Evolutionary conservation across 208 protist species (phyloP), one percentile per base, ranked within the genome.

Genomic region (Acanthamoeba castellanii): DNA sequence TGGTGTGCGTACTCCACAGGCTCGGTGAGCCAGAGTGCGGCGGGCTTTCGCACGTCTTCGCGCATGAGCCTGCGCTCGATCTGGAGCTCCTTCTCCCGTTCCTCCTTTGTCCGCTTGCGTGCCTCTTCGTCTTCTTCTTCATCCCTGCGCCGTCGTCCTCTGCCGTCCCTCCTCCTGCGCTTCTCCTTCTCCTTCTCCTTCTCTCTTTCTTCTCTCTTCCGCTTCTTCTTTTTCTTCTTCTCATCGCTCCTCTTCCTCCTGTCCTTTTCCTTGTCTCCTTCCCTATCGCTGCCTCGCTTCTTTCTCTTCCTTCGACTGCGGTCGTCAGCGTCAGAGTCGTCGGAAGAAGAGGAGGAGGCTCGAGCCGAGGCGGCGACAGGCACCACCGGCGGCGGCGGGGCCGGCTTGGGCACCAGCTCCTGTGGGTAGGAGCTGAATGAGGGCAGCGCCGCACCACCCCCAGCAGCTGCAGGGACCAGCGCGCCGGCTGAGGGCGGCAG

Each of bases 41-140:
- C n/a, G 7, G 84, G 57, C 59, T 70, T 91, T 1, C 84, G 84
- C 18, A 70, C 20, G 37, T 91, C 84, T 30, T 91, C 52, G 0
- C 42, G 27, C 50, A 50, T 30, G 47, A 91, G 57, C 84, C 30
- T 64, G 27, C 84, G 50, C 25, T 91, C 84, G 20, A 91, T 72
- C 50, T 52, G 47, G 18, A 91, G 59, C 32, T 91, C 84, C 57
- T 91, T 91, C 34, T 91, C 84, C 8, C 84, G 50, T 22, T 91
- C 84, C 84, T 91, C 59, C n/a, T 42, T 27, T 0, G 50, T 91
- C 84, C 37, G 6, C 84, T 91, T 91, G 7, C 59, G 57, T n/a
- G 32, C 16, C 8, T 70, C 22, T 52, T 91, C 57, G 3, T 91
- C 84, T 6, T 66, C 84, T 25, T 91, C n/a, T 32, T 91, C 59